Evolutionary conservation across 2,329 filamentous ascomycete species (phyloP).

Genomic region (Plectosphaerella sp.): DNA sequence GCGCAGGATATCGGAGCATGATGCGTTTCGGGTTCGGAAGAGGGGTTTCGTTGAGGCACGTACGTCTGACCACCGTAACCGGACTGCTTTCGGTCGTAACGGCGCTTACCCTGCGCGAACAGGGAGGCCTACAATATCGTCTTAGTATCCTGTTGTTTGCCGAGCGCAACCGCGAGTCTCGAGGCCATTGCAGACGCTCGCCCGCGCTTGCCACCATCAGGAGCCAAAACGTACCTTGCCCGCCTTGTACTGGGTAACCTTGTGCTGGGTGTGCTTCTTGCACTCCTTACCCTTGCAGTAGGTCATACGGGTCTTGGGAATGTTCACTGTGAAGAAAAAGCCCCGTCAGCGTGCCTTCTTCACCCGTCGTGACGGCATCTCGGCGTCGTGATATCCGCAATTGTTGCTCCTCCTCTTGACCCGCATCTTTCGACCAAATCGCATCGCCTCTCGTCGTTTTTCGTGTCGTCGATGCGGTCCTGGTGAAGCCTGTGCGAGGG

Average conservation of each 20-base stretch:
- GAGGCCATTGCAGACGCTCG: too few relatives aligned
- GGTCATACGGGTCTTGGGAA: constrained; percentile 95
- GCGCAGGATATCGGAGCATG: too few relatives aligned
- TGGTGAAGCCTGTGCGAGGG: neutral
- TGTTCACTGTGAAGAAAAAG: constrained; percentile 71
- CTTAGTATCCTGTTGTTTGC: neutral
- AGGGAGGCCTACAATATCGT: constrained; percentile 65
- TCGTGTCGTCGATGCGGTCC: constrained; percentile 1
- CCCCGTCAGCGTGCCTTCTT: constrained; percentile 20
- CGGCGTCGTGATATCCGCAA: neutral
- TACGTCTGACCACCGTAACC: constrained; percentile 98
- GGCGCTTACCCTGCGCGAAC: constrained; percentile 98
- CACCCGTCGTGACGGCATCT: neutral
- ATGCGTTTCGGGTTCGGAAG: neutral
- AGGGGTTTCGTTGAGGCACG: neutral
- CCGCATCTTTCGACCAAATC: neutral
- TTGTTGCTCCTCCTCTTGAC: neutral
- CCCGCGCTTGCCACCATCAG: too few relatives aligned
- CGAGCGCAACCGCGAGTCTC: too few relatives aligned
- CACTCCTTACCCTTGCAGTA: constrained; percentile 97
- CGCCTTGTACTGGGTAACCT: constrained; percentile 96
- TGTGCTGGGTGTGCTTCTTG: constrained; percentile 87
- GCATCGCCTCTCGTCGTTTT: constrained; percentile 2
- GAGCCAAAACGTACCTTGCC: constrained; percentile 60
- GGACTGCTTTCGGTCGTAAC: constrained; percentile 98